Evolutionary conservation across 306 rosid genomes (phyloP), one percentile per base, ranked within the genome.

Genomic region (Ammopiptanthus mongolicus): DNA sequence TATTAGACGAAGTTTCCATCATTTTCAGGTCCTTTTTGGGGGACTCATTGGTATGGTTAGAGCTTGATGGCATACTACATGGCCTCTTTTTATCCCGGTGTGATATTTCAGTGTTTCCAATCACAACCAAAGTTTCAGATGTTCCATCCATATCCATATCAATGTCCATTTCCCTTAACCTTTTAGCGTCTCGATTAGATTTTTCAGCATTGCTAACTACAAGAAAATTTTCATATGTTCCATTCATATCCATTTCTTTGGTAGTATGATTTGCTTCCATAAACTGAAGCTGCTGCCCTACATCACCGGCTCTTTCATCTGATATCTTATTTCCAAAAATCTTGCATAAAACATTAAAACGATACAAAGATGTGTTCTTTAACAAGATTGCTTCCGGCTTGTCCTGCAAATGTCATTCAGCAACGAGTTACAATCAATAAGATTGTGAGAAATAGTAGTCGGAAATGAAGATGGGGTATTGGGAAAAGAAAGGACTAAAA

Each of bases 371-470:
- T 28, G 75, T 86, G 75, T 70, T 81, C 74, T 73, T 87, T 33
- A 85, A 91, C 29, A 66, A 76, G 57, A 82, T 56, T 69, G 87
- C 88, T 70, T 85, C 89, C 1, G 87, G 91, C 51, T 70, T 75
- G 47, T 87, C 93, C 97, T 88, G 86, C 85, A 84, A 80, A 76
- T 50, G 71, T 58, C 72, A 82, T 64, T 77, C 57, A 71, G 37
- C 8, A 77, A 37, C 18, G 60, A 37, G 37, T 44, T 44, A 13
- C 42, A 59, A 29, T 39, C 33, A 44, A 29, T 11, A 51, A 48
- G 25, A 77, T 56, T 65, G 36, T 53, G 59, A 23, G 31, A 10
- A 37, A 48, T 8, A 41, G 19, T 6, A 22, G 25, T n/a, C n/a
- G n/a, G n/a, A n/a, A n/a, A n/a, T n/a, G n/a, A n/a, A n/a, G n/a